Base-by-base conservation (phyloP, 1,139 yeast species). In the Torulaspora globosa region DNA sequence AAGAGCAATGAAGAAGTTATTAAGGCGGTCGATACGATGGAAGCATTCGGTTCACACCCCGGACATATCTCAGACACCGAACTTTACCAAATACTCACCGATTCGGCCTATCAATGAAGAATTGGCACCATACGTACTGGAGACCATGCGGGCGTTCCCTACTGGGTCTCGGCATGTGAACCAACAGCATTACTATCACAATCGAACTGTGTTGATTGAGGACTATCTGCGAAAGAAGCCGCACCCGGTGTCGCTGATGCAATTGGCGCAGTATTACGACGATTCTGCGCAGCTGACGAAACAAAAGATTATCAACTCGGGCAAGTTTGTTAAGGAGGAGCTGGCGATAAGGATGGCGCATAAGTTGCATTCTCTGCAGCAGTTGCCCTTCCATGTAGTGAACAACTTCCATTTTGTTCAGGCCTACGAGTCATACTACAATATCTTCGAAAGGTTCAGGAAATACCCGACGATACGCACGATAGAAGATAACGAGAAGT, bases 211-310 rank as follows among this genome's bases (percentile, higher is more conserved):
- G 2, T 75, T 87, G 7, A 70, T 90, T 47, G 71, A 82, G 64
- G 76, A 77, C 41, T 89, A 88, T 76, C 68, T 78, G 19, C 71
- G 74, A 47, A 77, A 80, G 53, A 68, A 72, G n/a, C 92, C 96
- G 0, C 88, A 87, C 60, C 96, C 97, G 0, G 95, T 92, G 16
- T 84, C 96, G 0, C 67, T 92, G 24, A 73, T 89, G 49, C 97
- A 90, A 58, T 68, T 90, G 55, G 96, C 96, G 1, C 90, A 89
- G 42, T 92, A 84, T 63, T 97, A 96, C 39, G 83, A 84, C 59
- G 78, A 78, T 47, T 60, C 66, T 2, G 53, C 56, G 14, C 60
- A 60, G 5, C 68, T 90, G 43, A 85, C 89, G n/a, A 78, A 78
- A 51, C 87, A 83, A 37, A 89, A 90, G 68, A 74, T 92, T 43